These are phyloP conservation scores for Lathyrus tuberosus DNA, from an alignment of 306 rosid species.

Conservation along the genomic window DNA sequence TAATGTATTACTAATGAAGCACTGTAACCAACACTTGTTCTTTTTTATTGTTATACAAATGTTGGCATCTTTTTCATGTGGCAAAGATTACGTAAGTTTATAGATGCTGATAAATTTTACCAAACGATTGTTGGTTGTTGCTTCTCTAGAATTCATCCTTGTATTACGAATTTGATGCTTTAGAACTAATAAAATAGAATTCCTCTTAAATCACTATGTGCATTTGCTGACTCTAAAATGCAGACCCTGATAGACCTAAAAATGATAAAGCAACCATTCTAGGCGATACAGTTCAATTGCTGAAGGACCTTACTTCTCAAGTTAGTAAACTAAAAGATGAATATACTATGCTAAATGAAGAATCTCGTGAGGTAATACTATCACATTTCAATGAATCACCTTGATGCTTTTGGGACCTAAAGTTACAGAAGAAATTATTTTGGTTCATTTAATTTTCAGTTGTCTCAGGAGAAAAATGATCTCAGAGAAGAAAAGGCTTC, in stretches of 20 bases:
- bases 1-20: neutral
- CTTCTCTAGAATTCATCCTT: conserved; percentile 23
- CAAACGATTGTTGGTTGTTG: conserved; percentile 4
- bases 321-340: conserved; percentile 76
- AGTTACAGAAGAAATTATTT: conserved; percentile 27
- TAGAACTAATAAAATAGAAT: conserved; percentile 23
- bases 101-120: neutral
- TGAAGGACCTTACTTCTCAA: conserved; percentile 83
- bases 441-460: conserved; percentile 52
- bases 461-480: conserved; percentile 86
- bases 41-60: neutral
- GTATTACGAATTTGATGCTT: conserved; percentile 30
- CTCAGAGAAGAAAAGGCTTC: conserved; percentile 95
- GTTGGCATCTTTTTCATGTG: neutral
- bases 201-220: conserved; percentile 28
- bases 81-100: conserved; percentile 15
- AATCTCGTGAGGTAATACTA: conserved; percentile 78
- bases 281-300: conserved; percentile 75
- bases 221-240: conserved; percentile 42
- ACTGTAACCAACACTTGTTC: neutral
- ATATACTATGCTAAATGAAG: conserved; percentile 63
- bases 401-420: conserved; percentile 20
- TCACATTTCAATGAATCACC: conserved; percentile 14
- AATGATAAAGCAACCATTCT: conserved; percentile 89
- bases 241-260: conserved; percentile 94